phyloP scores from a whole-genome alignment of 345 rosid genomes.

The Geranium rotundifolium region DNA sequence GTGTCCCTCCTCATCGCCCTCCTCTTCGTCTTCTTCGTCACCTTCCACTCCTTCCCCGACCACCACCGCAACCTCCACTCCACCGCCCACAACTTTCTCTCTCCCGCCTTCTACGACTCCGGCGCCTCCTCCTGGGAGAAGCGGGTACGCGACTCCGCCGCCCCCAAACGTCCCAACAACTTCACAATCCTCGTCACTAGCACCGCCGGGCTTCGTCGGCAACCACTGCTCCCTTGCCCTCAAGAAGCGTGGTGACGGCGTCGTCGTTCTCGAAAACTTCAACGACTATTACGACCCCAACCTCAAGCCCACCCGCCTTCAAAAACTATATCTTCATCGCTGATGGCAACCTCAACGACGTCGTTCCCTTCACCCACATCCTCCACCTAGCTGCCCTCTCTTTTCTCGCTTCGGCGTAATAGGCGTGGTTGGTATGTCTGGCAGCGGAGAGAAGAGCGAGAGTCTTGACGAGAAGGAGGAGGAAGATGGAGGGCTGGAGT shows the following conservation, averaged over 20 bases:
- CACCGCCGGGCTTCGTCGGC: conserved; percentile 17
- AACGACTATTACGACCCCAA: conserved; percentile 16
- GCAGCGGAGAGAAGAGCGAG: too few species aligned
- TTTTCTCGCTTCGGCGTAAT: too few species aligned
- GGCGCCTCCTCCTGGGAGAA: conserved; percentile 18
- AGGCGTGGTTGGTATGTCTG: too few species aligned
- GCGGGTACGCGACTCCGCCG: conserved; percentile 17
- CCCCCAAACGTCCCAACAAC: conserved; percentile 12
- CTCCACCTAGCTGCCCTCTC: too few species aligned
- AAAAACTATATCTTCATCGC: conserved; percentile 13
- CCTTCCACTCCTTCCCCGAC: too few species aligned
- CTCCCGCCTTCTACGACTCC: conserved; percentile 8
- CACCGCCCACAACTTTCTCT: conserved; percentile 16
- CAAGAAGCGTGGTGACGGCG: conserved; percentile 19
- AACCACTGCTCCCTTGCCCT: conserved; percentile 17
- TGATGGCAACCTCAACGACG: conserved; percentile 17
- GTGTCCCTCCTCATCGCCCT: too few species aligned
- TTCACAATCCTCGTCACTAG: too few species aligned
- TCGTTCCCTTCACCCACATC: too few species aligned
- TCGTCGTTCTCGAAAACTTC: conserved; percentile 17
- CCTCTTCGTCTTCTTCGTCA: too few species aligned
- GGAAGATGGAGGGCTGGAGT: too few species aligned
- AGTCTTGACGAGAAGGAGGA: too few species aligned
- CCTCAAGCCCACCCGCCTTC: conserved; percentile 7
- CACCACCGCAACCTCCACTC: too few species aligned